These are phyloP conservation scores for Darksidea phi DNA, from an alignment of 495 filamentous ascomycete genomes.

Conservation along the genomic window DNA sequence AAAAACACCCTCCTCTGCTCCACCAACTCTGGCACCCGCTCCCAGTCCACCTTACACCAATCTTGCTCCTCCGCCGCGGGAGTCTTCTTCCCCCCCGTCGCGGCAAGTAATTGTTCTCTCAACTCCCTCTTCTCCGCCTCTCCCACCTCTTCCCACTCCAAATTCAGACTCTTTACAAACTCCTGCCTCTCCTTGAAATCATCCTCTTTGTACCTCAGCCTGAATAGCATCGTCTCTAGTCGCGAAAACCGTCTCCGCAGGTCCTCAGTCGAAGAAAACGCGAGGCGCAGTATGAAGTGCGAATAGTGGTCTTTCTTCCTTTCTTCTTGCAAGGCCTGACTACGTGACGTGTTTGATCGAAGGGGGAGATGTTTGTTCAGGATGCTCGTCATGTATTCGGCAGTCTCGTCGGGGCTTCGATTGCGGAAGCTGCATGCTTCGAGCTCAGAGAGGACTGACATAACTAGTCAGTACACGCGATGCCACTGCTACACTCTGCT, in stretches of 20 bases:
- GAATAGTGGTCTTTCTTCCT: conserved; percentile 96
- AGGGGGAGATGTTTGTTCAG: conserved; percentile 86
- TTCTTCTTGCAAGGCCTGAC: conserved; percentile 61
- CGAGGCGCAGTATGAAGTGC: conserved; percentile 93
- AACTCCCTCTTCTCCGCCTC: conserved; percentile 70
- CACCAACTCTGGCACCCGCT: conserved; percentile 84
- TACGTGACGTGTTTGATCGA: conserved; percentile 67
- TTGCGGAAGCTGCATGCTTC: conserved; percentile 97
- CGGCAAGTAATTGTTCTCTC: conserved; percentile 51
- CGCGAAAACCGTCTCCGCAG: conserved; percentile 83
- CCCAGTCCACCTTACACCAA: conserved; percentile 97
- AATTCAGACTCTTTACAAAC: conserved; percentile 74
- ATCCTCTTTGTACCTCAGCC: conserved; percentile 71
- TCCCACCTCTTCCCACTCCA: conserved; percentile 78
- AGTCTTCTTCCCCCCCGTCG: conserved; percentile 45
- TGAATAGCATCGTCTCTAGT: conserved; percentile 85
- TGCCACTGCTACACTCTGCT: neutral
- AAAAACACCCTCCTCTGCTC: conserved; percentile 75
- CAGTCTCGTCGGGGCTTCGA: conserved; percentile 73
- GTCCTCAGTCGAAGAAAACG: conserved; percentile 89
- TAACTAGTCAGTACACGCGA: neutral
- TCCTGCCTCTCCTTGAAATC: conserved; percentile 63
- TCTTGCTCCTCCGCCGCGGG: conserved; percentile 54
- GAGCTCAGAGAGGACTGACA: conserved; percentile 83
- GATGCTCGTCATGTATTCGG: conserved; percentile 71